Evolutionary conservation across 495 filamentous ascomycete genomes (phyloP), one percentile per base, ranked within the genome.

Genomic region (Collariella sp.): DNA sequence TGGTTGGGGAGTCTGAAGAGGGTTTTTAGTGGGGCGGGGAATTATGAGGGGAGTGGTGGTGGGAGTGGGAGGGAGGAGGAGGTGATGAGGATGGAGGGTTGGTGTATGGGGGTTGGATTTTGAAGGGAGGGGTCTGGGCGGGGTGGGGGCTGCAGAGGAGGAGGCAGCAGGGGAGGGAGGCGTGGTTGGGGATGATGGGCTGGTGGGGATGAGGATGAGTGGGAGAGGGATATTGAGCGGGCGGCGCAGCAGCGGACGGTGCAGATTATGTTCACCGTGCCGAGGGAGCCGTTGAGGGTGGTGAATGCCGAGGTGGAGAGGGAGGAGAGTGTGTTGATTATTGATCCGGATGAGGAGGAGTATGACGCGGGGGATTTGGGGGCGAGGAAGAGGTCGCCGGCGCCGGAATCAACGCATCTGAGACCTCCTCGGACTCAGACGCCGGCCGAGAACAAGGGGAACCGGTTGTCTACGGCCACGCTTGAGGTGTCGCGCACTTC

Each of bases 211-310:
- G 56, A 56, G 33, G 55, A 63, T 10, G 57, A 62, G 29, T 63
- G 83, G 91, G 91, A 96, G 62, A 79, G 83, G 90, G 91, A 96
- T 63, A 79, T 96, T 33, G 91, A 96, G 66, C 79, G 79, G 41
- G 88, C 88, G 6, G 85, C 86, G 1, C 83, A 91, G 68, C 80
- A 79, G 46, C 68, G 89, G 40, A 78, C 88, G 15, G 91, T 97
- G 55, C 91, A 97, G 71, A 80, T 94, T 56, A 94, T 94, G 74
- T 97, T 94, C 67, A 95, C 90, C 1, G 88, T 95, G 52, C 91
- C 91, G 44, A 86, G 82, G 66, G 85, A 89, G 71, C 81, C 78
- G 66, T 65, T 97, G 59, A 75, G 91, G 46, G 89, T 97, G 12
- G 90, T 96, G 9, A 97, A 97, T 71, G 81, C 74, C 55, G 74